These are phyloP conservation scores for Penicillium mononematosum DNA, from an alignment of 495 filamentous ascomycete species.

Conservation along the genomic window DNA sequence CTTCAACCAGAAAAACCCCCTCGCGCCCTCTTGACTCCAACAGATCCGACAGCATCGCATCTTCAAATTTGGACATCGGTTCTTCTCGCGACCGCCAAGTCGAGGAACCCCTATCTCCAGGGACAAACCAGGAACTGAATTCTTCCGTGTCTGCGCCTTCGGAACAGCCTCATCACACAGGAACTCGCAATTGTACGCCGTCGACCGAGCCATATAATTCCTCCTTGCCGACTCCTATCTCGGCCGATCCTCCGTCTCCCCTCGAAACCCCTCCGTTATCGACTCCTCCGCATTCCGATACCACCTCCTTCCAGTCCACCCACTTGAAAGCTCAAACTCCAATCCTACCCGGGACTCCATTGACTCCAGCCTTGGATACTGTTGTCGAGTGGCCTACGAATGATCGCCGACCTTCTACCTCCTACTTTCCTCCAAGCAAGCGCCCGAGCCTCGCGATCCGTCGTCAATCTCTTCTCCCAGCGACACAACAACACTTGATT, in stretches of 20 bases:
- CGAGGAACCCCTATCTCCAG: slow-evolving; percentile 15
- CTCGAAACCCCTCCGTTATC: slow-evolving; percentile 23
- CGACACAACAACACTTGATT: slow-evolving; percentile 47
- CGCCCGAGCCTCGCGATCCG: slow-evolving; percentile 47
- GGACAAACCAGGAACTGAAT: slow-evolving; percentile 4
- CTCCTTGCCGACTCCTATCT: slow-evolving; percentile 24
- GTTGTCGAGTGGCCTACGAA: slow-evolving; percentile 30
- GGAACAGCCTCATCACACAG: slow-evolving; percentile 12
- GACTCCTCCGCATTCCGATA: slow-evolving; percentile 31
- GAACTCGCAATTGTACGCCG: slow-evolving; percentile 14
- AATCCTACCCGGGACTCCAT: slow-evolving; percentile 25
- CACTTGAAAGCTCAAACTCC: slow-evolving; percentile 17
- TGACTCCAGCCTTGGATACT: slow-evolving; percentile 35
- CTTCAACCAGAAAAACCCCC: slow-evolving; percentile 28
- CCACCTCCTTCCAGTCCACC: slow-evolving; percentile 20
- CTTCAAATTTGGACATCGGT: slow-evolving; percentile 15
- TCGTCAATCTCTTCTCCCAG: slow-evolving; percentile 51
- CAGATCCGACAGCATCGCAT: slow-evolving; percentile 28
- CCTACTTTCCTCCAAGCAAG: slow-evolving; percentile 28
- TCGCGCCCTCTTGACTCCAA: slow-evolving; percentile 24
- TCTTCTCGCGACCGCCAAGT: slow-evolving; percentile 5
- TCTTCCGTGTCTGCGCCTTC: slow-evolving; percentile 14
- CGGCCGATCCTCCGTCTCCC: slow-evolving; percentile 23
- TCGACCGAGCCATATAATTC: slow-evolving; percentile 21
- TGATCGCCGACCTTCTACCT: slow-evolving; percentile 20